A percentile compares a stretch with the other conserved stretches of the same genome.
Evolutionary conservation across 768 basidiomycete species (phyloP).

Genomic region (Dictyophora rubrovolvata): DNA sequence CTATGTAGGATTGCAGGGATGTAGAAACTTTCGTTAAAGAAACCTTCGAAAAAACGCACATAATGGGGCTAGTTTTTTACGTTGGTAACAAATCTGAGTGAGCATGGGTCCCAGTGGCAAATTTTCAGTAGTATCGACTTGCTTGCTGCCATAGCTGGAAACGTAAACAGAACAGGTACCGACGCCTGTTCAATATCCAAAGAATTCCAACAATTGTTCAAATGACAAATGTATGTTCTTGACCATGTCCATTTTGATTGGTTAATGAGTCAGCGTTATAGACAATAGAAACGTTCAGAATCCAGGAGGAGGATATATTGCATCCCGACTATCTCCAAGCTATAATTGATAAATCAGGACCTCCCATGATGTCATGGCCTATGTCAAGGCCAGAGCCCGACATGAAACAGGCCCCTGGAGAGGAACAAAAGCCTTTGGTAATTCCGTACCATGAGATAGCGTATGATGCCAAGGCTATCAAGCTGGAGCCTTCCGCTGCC

Average conservation of each 20-base stretch:
- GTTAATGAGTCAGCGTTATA: neutral
- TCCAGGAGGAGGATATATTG: neutral
- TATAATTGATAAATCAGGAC: too few relatives aligned
- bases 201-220: constrained; percentile 2
- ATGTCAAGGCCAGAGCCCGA: too few relatives aligned
- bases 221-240: neutral
- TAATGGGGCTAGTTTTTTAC: constrained; percentile 1
- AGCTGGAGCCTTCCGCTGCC: too few relatives aligned
- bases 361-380: too few relatives aligned
- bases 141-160: neutral
- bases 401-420: too few relatives aligned
- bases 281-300: constrained; percentile 1
- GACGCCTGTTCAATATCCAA: neutral
- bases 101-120: neutral
- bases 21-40: constrained; percentile 2
- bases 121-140: neutral
- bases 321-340: neutral
- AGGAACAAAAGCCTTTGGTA: too few relatives aligned
- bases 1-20: constrained; percentile 4
- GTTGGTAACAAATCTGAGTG: constrained; percentile 4
- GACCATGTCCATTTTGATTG: neutral
- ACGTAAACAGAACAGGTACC: neutral
- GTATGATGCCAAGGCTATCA: too few relatives aligned
- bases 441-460: too few relatives aligned
- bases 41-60: neutral